A percentile compares a stretch with the other conserved stretches of the same genome.
Evolutionary conservation across 306 rosid genomes (phyloP).

Genomic region (Casuarina cunninghamiana): DNA sequence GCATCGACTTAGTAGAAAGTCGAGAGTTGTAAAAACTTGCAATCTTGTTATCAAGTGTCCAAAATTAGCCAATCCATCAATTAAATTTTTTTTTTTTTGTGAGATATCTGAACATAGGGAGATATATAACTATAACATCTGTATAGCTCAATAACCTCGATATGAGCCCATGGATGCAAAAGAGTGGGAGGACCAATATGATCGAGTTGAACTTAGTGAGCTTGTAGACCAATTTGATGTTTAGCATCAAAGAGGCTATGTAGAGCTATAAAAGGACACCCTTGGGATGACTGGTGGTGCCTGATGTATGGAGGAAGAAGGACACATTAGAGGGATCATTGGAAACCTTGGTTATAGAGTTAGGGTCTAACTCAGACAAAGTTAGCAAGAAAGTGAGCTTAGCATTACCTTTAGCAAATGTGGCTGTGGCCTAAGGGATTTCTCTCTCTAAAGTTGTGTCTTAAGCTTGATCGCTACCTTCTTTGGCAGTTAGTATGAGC

Average conservation of each 20-base stretch:
- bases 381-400: constrained; percentile 33
- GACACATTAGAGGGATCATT: constrained; percentile 74
- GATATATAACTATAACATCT: too few relatives aligned
- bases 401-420: constrained; percentile 24
- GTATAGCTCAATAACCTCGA: constrained; percentile 51
- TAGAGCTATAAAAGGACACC: constrained; percentile 90
- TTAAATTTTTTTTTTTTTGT: too few relatives aligned
- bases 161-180: constrained; percentile 83
- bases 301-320: constrained; percentile 94
- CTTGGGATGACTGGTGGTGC: constrained; percentile 93
- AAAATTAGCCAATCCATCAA: too few relatives aligned
- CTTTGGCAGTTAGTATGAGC: constrained; percentile 57
- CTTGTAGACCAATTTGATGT: constrained; percentile 72
- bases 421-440: constrained; percentile 51
- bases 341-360: constrained; percentile 22
- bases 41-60: too few relatives aligned
- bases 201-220: constrained; percentile 77
- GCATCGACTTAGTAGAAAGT: too few relatives aligned
- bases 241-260: constrained; percentile 59
- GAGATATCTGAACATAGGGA: too few relatives aligned
- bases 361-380: constrained; percentile 1
- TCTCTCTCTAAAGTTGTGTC: constrained; percentile 63
- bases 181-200: constrained; percentile 75
- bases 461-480: constrained; percentile 51
- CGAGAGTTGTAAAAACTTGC: too few relatives aligned